Percentiles rank a stretch among this genome's conserved stretches.
Conservation (phyloP, 805 yeast genomes). For the Lachancea sp. region DNA sequence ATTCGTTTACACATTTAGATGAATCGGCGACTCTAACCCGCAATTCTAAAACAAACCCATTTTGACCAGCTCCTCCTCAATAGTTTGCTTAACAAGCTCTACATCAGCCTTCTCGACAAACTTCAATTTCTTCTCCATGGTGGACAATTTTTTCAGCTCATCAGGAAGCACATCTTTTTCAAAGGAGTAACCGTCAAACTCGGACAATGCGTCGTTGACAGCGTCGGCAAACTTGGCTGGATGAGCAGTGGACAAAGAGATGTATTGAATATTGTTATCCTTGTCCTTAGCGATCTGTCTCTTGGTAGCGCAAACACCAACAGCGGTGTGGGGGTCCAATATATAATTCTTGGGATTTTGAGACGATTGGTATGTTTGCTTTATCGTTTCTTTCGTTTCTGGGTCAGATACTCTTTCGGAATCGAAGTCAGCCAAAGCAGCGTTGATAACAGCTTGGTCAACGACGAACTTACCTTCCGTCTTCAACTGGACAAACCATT, state of each 20-base stretch:
- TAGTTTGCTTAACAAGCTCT: slow-evolving; percentile 66
- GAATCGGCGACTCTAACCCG: background rate
- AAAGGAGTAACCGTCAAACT: slow-evolving; percentile 69
- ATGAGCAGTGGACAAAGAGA: slow-evolving; percentile 93
- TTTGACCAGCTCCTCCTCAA: slow-evolving; percentile 61
- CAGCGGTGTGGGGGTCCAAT: slow-evolving; percentile 94
- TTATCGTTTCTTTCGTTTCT: slow-evolving; percentile 76
- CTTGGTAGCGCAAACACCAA: slow-evolving; percentile 78
- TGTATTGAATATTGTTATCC: slow-evolving; percentile 40
- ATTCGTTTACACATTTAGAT: slow-evolving; percentile 3
- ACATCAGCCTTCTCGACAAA: slow-evolving; percentile 66
- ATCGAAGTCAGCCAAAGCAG: slow-evolving; percentile 64
- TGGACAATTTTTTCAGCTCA: slow-evolving; percentile 67
- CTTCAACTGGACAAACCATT: slow-evolving; percentile 78
- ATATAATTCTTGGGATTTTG: slow-evolving; percentile 60
- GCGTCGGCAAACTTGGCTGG: slow-evolving; percentile 98
- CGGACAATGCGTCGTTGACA: slow-evolving; percentile 70
- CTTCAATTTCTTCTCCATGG: slow-evolving; percentile 67
- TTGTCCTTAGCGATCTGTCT: slow-evolving; percentile 47
- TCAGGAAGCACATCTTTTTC: slow-evolving; percentile 84
- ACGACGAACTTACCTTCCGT: slow-evolving; percentile 70
- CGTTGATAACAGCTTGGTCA: slow-evolving; percentile 52
- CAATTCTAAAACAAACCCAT: slow-evolving; percentile 31
- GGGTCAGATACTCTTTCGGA: slow-evolving; percentile 75
- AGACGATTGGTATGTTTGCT: slow-evolving; percentile 51